Base-by-base conservation (phyloP, 2,329 filamentous ascomycete species). In the Pyrenochaeta sp. region DNA sequence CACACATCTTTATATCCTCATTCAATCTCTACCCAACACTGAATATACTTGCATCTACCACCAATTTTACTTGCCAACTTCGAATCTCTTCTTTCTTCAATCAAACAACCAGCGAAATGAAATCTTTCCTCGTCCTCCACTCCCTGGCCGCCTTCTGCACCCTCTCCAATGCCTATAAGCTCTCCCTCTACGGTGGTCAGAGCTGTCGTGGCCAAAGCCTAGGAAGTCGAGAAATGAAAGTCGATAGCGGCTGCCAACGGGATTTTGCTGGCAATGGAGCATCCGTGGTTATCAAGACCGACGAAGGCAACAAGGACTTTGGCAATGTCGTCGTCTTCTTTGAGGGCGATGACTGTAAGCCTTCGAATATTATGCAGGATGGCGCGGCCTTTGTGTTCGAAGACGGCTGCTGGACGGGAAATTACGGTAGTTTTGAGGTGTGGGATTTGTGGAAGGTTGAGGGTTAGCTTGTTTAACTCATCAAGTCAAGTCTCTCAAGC, bases 371-470 rank as follows among this genome's bases (percentile, higher is more conserved):
- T 32, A 49, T 54, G 51, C 31, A 44, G 45, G 18, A 36, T 33
- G 51, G 51, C 14, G 45, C 32, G 2, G 49, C 40, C 17, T 51
- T 51, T 40, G 21, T 39, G 20, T 47, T 35, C 14, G 40, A 44
- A 14, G 45, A 53, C 27, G 50, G 50, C 17, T 53, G 50, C 27
- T 39, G 23, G 31, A 48, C 40, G 36, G 40, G 31, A 31, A 53
- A 48, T 39, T 53, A 53, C 35, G 50, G 50, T n/a, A 53, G 50
- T 33, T 53, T 43, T 48, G 50, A 53, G 37, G 50, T 53, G 17
- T 53, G 50, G 50, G 50, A 53, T 17, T 48, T 53, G 44, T 53
- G 37, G 44, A 48, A 42, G 49, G 44, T 52, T 23, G 31, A 47
- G 35, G 49, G 43, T 29, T 27, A 29, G 49, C 7, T 11, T 20